Conservation (phyloP, 176 grass and related monocot genomes). For the Oryza meridionalis region DNA sequence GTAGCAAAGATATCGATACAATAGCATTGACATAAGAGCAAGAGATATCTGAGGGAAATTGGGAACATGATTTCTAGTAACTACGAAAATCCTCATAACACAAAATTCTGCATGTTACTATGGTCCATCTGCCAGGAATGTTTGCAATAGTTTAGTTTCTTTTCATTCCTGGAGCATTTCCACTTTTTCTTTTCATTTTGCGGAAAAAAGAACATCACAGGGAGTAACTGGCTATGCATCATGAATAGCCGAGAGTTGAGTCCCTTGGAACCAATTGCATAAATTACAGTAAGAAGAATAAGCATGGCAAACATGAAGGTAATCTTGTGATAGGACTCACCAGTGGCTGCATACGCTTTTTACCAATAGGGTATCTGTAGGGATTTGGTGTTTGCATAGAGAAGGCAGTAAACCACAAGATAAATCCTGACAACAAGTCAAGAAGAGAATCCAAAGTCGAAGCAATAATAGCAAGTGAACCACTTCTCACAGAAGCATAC, state of each 20-base stretch:
- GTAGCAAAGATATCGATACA: slow-evolving; percentile 4
- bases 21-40: background rate
- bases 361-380: slow-evolving; percentile 95
- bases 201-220: background rate
- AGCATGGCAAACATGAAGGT: background rate
- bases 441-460: slow-evolving; percentile 97
- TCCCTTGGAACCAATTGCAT: background rate
- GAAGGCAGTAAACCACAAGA: slow-evolving; percentile 97
- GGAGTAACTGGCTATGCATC: background rate
- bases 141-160: background rate
- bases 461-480: slow-evolving; percentile 91
- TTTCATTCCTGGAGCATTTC: background rate
- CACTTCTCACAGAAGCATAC: slow-evolving; percentile 82
- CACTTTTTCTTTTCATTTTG: background rate
- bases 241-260: background rate
- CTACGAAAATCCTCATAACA: background rate
- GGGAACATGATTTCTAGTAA: background rate
- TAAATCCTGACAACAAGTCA: slow-evolving; percentile 90
- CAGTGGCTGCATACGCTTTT: slow-evolving; percentile 96
- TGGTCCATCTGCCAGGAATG: background rate
- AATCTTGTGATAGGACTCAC: slow-evolving; percentile 52
- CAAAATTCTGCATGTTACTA: background rate
- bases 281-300: background rate
- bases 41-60: background rate
- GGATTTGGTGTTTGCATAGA: slow-evolving; percentile 98